Evolutionary conservation across 371 early-diverging fungal species (phyloP).

Genomic region (Mucor indicus): DNA sequence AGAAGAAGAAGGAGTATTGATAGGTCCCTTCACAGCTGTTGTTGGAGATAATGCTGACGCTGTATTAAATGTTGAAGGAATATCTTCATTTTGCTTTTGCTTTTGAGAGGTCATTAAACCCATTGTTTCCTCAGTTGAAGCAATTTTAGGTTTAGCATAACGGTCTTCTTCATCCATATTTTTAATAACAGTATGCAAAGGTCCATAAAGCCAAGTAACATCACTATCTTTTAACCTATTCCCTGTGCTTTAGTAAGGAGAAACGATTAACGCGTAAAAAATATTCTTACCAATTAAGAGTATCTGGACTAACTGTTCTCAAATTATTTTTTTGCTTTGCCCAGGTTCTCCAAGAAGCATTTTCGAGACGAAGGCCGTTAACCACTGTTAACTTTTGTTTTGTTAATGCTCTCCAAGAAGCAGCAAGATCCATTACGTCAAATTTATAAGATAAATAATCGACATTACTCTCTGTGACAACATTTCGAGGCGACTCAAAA

Average conservation of each 20-base stretch:
- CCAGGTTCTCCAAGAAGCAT: conserved; percentile 71
- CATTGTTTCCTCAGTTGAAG: conserved; percentile 30
- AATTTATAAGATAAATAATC: conserved; percentile 61
- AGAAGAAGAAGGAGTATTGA: too few species aligned
- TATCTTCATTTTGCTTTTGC: neutral
- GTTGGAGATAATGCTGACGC: too few species aligned
- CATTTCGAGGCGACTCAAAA: conserved; percentile 24
- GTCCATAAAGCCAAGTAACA: conserved; percentile 65
- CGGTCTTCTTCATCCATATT: conserved; percentile 21
- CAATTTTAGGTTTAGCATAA: conserved; percentile 29
- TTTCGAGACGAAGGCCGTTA: conserved; percentile 62
- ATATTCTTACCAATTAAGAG: conserved; percentile 58
- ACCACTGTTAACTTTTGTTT: conserved; percentile 52
- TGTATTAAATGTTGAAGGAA: too few species aligned
- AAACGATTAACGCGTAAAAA: too few species aligned
- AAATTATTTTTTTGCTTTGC: conserved; percentile 55
- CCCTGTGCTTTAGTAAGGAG: too few species aligned
- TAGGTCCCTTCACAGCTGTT: too few species aligned
- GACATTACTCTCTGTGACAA: conserved; percentile 43
- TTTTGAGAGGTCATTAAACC: conserved; percentile 19
- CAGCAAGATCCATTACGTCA: conserved; percentile 54
- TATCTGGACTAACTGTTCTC: conserved; percentile 54
- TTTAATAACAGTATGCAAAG: conserved; percentile 50
- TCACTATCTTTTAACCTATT: conserved; percentile 63
- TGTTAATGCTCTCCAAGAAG: conserved; percentile 50